Conservation (phyloP, 179 eudicot genomes). For the Vitellaria paradoxa region DNA sequence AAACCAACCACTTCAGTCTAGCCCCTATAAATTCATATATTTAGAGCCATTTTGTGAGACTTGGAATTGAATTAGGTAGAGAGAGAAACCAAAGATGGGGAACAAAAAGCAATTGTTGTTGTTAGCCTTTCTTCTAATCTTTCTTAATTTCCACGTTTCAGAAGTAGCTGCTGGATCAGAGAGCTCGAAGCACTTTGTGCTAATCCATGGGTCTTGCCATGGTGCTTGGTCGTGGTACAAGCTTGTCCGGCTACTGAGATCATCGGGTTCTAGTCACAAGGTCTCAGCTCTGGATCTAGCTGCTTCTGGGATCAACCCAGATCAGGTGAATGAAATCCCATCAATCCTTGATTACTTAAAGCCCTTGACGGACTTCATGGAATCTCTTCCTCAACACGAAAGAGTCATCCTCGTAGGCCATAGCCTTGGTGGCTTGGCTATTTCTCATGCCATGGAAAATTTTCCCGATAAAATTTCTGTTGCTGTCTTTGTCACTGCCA, state of each 20-base stretch:
- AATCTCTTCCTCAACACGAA: conserved; percentile 8
- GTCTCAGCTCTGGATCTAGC: conserved; percentile 26
- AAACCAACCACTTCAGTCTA: too few species aligned
- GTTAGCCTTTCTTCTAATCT: background rate
- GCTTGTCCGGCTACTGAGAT: conserved; percentile 19
- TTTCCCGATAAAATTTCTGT: conserved; percentile 23
- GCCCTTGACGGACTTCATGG: conserved; percentile 26
- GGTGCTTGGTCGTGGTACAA: conserved; percentile 40
- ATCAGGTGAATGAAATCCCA: conserved; percentile 6
- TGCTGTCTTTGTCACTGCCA: conserved; percentile 28
- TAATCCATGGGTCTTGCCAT: conserved; percentile 29
- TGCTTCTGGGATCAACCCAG: conserved; percentile 26
- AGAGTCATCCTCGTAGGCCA: conserved; percentile 33
- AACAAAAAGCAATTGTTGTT: background rate
- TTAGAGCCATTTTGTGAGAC: background rate
- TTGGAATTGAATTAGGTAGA: background rate
- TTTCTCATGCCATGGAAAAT: conserved; percentile 27
- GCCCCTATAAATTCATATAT: background rate
- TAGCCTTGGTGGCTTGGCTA: conserved; percentile 23
- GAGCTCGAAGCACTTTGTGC: conserved; percentile 18
- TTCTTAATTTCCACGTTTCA: conserved; percentile 5
- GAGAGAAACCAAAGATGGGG: background rate
- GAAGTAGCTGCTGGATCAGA: background rate
- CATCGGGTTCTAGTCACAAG: conserved; percentile 7
- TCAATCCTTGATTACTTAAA: conserved; percentile 23